phyloP scores from a whole-genome alignment of 768 basidiomycete species.

The Agrocybe pediades region DNA sequence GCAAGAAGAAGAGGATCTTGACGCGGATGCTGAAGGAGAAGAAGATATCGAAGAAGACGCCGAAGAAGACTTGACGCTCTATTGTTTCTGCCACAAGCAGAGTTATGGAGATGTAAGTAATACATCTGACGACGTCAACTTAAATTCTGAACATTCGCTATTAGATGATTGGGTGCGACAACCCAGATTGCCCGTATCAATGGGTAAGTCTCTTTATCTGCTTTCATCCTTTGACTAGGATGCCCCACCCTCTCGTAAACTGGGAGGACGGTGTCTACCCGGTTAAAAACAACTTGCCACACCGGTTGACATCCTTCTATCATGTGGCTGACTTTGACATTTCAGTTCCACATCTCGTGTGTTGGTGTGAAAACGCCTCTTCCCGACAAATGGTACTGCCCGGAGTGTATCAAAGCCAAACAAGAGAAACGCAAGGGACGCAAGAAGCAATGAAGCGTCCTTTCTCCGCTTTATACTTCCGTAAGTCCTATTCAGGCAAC shows the following conservation, averaged over 20 bases:
- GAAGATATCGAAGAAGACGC: conserved; percentile 39
- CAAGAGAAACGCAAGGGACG: conserved; percentile 38
- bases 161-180: conserved; percentile 76
- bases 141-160: background rate
- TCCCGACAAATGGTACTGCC: conserved; percentile 60
- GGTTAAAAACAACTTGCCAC: too few relatives aligned
- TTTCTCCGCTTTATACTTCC: background rate
- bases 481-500: background rate
- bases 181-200: conserved; percentile 67
- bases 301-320: too few relatives aligned
- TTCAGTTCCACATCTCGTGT: conserved; percentile 62
- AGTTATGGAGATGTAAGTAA: conserved; percentile 41
- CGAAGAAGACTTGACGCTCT: conserved; percentile 36
- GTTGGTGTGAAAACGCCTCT: conserved; percentile 50
- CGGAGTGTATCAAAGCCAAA: conserved; percentile 45
- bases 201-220: conserved; percentile 48
- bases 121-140: background rate
- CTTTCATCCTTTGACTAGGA: background rate
- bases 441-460: conserved; percentile 19
- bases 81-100: conserved; percentile 44
- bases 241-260: background rate
- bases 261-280: too few relatives aligned
- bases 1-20: conserved; percentile 36
- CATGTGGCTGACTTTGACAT: too few relatives aligned
- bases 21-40: conserved; percentile 40